phyloP scores from a whole-genome alignment of 164 flowering plant species.

The Protea cynaroides region DNA sequence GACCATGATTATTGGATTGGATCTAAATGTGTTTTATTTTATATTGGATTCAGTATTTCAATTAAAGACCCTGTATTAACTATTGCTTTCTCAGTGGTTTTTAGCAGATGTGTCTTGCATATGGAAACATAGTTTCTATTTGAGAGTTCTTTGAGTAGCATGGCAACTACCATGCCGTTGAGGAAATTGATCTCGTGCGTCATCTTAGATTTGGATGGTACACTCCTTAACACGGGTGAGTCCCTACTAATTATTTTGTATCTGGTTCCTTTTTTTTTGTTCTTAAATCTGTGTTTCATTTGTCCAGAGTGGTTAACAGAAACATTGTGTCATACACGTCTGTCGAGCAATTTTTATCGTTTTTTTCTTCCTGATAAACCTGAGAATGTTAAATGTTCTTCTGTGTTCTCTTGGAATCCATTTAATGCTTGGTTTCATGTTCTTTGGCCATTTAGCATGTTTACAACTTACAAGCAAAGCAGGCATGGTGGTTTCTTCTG shows the following conservation, averaged over 20 bases:
- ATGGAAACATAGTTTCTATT: not conserved
- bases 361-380: too few species aligned
- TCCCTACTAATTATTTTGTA: not conserved
- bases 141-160: not conserved
- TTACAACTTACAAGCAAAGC: too few species aligned
- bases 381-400: not conserved
- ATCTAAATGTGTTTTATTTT: too few species aligned
- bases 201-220: constrained; percentile 89
- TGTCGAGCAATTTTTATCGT: too few species aligned
- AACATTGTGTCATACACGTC: not conserved
- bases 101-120: not conserved
- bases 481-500: too few species aligned
- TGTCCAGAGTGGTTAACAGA: not conserved
- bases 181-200: constrained; percentile 63
- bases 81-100: too few species aligned
- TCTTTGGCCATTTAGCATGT: too few species aligned
- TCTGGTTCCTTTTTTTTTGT: not conserved
- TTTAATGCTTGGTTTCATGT: not conserved
- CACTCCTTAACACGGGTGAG: constrained; percentile 85
- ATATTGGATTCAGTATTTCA: too few species aligned
- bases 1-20: too few species aligned
- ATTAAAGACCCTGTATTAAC: too few species aligned
- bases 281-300: not conserved
- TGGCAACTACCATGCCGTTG: constrained; percentile 35
- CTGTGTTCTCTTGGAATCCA: not conserved